phyloP scores from a whole-genome alignment of 257 asterid species.

The Verbascum thapsus region DNA sequence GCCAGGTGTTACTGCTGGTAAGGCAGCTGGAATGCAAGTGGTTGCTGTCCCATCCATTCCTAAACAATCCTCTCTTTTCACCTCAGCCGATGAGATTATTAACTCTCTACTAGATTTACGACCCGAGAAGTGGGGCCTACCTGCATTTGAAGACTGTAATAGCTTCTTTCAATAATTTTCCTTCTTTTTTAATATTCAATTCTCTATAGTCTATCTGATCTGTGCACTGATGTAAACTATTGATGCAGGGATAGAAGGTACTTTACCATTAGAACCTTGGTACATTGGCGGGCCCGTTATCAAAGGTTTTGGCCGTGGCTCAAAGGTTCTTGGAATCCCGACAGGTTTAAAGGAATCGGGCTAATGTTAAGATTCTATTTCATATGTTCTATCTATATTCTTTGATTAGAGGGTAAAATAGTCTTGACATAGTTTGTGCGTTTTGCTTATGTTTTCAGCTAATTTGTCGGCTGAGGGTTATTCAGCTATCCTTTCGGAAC shows the following conservation, averaged over 20 bases:
- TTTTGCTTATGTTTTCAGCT: conserved; percentile 55
- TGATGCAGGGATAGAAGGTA: conserved; percentile 77
- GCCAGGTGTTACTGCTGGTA: conserved; percentile 86
- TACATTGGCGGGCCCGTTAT: conserved; percentile 85
- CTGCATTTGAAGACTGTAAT: conserved; percentile 89
- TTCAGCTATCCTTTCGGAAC: conserved; percentile 70
- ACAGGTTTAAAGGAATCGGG: too few species aligned
- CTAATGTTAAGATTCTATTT: too few species aligned
- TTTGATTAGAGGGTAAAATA: neutral
- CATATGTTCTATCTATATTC: neutral
- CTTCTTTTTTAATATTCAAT: neutral
- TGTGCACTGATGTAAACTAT: conserved; percentile 26
- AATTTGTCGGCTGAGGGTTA: conserved; percentile 70
- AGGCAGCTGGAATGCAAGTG: conserved; percentile 92
- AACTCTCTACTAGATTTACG: conserved; percentile 77
- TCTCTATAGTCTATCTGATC: too few species aligned
- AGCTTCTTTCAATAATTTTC: conserved; percentile 40
- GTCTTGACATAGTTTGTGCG: conserved; percentile 7
- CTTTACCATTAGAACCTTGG: conserved; percentile 91
- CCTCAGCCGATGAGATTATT: conserved; percentile 79
- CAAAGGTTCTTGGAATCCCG: conserved; percentile 96
- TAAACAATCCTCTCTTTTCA: conserved; percentile 73
- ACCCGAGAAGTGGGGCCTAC: conserved; percentile 87
- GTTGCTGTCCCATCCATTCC: conserved; percentile 92
- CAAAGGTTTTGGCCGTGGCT: conserved; percentile 95